Evolutionary conservation across 1,284 basidiomycete genomes (phyloP).

Genomic region (Xerocomus cyaneibrunnescens): DNA sequence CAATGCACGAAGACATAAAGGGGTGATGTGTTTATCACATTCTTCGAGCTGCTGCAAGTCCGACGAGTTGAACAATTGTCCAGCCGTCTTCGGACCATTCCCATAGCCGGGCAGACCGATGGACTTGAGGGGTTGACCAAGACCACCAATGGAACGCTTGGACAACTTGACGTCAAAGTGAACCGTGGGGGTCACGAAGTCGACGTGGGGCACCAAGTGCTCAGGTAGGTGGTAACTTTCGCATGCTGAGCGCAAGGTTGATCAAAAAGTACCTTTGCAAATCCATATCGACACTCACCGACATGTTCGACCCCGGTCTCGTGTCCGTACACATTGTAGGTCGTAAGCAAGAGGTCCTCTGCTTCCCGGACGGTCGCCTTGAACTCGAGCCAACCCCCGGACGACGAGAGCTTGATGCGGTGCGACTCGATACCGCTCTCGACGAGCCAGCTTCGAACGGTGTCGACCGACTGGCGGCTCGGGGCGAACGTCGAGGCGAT

Average conservation of each 20-base stretch:
- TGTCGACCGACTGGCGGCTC: constrained; percentile 35
- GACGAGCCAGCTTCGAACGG: constrained; percentile 42
- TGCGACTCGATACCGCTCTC: constrained; percentile 37
- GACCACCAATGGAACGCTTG: constrained; percentile 14
- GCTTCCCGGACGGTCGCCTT: constrained; percentile 43
- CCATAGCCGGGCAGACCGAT: constrained; percentile 35
- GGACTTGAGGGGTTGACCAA: not conserved
- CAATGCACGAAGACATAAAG: constrained; percentile 46
- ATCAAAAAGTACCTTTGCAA: not conserved
- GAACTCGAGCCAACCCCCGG: constrained; percentile 46
- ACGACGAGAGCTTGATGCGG: constrained; percentile 35
- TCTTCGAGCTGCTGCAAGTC: constrained; percentile 26
- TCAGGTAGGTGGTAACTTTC: constrained; percentile 45
- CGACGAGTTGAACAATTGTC: constrained; percentile 26
- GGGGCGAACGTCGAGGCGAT: constrained; percentile 46
- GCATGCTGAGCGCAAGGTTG: constrained; percentile 38
- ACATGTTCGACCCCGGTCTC: constrained; percentile 34
- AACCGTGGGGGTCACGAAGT: constrained; percentile 48
- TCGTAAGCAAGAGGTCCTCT: constrained; percentile 43
- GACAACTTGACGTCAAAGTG: constrained; percentile 38
- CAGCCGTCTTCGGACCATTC: constrained; percentile 39
- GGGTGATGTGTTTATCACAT: constrained; percentile 47
- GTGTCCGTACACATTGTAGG: constrained; percentile 46
- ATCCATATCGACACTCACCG: constrained; percentile 17
- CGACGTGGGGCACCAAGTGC: constrained; percentile 43